These are phyloP conservation scores for Chlamydomonas incerta DNA, from an alignment of 139 green algal genomes.

Conservation along the genomic window DNA sequence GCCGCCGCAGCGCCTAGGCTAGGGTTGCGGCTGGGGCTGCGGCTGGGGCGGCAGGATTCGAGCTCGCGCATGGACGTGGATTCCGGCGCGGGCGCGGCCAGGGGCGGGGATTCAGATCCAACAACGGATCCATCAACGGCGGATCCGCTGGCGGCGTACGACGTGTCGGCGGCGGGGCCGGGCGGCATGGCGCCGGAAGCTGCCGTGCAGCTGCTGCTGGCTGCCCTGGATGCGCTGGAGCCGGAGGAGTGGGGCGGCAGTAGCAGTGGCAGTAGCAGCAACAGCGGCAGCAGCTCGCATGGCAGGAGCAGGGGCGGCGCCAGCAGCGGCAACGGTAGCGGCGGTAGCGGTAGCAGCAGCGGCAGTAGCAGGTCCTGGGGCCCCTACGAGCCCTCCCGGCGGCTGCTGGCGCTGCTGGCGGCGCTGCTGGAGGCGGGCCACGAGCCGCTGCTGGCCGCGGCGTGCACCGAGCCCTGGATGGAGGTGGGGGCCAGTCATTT, in stretches of 20 bases:
- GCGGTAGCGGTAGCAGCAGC: too few species aligned
- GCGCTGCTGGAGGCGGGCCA: slow-evolving; percentile 7
- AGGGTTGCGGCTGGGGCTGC: too few species aligned
- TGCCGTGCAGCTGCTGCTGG: not conserved
- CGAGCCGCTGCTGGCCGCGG: slow-evolving; percentile 20
- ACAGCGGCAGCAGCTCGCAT: too few species aligned
- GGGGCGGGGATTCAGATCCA: too few species aligned
- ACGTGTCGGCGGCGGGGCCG: not conserved
- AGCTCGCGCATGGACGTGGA: too few species aligned
- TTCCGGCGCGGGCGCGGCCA: not conserved
- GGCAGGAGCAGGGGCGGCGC: not conserved
- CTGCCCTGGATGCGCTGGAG: not conserved
- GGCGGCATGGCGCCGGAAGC: not conserved
- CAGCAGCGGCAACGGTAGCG: not conserved
- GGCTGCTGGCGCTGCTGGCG: slow-evolving; percentile 13
- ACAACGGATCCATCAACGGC: too few species aligned
- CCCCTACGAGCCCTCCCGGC: slow-evolving; percentile 17
- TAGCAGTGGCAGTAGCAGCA: not conserved
- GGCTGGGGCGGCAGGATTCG: too few species aligned
- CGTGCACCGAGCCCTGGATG: slow-evolving; percentile 4
- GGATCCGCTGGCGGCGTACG: not conserved
- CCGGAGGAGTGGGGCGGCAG: not conserved
- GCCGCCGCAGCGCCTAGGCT: too few species aligned
- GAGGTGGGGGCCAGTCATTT: too few species aligned
- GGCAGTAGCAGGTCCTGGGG: not conserved